A percentile compares a stretch with the other conserved stretches of the same genome.
Conservation (phyloP, 1,284 basidiomycete genomes). For the Puccinia coronata region DNA sequence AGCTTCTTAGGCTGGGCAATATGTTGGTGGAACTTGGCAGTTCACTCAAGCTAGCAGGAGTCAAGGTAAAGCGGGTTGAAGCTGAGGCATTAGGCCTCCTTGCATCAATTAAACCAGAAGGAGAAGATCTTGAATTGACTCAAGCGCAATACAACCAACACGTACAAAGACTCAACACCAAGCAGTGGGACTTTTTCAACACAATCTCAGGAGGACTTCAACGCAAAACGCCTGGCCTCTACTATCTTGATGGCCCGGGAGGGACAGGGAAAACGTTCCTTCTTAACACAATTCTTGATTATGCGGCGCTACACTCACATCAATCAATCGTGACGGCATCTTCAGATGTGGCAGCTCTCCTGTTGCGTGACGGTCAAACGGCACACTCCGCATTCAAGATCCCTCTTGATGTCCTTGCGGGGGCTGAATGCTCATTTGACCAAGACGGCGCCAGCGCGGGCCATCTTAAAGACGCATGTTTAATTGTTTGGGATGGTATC, state of each 20-base stretch:
- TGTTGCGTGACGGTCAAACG: conserved; percentile 61
- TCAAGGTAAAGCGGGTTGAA: too few species aligned
- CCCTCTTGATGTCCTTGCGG: conserved; percentile 52
- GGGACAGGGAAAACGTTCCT: conserved; percentile 63
- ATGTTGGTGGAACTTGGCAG: too few species aligned
- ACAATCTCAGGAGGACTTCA: not conserved
- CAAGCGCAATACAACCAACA: too few species aligned
- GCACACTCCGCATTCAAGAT: conserved; percentile 63
- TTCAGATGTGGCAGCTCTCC: conserved; percentile 62
- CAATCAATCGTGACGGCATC: conserved; percentile 59
- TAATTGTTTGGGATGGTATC: not conserved
- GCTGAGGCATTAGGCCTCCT: too few species aligned
- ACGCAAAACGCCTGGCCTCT: too few species aligned
- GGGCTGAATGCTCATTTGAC: not conserved
- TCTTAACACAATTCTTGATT: conserved; percentile 60
- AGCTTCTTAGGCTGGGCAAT: too few species aligned
- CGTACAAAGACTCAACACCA: not conserved
- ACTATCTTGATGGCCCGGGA: not conserved
- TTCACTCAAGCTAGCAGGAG: too few species aligned
- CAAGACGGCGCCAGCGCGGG: not conserved
- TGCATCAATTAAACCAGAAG: too few species aligned
- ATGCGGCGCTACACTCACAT: conserved; percentile 54
- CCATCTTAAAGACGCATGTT: too few species aligned
- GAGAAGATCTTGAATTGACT: too few species aligned
- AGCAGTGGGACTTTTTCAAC: not conserved